Percentiles rank a stretch among this genome's conserved stretches.
phyloP scores from a whole-genome alignment of 2,329 filamentous ascomycete genomes.

The Aspergillus awamori region DNA sequence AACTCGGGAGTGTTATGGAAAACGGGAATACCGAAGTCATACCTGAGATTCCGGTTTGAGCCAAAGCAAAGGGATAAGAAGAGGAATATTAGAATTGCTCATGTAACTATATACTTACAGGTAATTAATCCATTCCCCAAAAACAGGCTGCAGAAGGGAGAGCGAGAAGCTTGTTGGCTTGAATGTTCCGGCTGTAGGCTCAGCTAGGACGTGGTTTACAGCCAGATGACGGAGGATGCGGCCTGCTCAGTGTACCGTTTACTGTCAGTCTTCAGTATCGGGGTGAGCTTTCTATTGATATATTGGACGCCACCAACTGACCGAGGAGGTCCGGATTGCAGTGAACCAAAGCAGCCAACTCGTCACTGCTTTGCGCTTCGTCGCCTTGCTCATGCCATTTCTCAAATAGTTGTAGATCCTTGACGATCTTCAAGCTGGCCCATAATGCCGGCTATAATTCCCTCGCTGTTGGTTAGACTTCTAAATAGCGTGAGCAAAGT shows the following conservation, averaged over 20 bases:
- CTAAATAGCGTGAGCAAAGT: neutral
- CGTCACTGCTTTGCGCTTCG: neutral
- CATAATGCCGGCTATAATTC: constrained; percentile 5
- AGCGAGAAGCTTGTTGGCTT: constrained; percentile 1
- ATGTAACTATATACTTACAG: neutral
- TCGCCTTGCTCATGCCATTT: constrained; percentile 7
- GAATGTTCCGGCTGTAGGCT: neutral
- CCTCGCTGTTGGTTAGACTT: neutral
- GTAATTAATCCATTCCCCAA: constrained; percentile 5
- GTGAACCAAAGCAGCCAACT: constrained; percentile 1
- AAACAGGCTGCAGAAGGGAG: constrained; percentile 3
- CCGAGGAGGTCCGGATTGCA: constrained; percentile 2
- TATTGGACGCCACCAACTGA: neutral
- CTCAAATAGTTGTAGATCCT: constrained; percentile 6
- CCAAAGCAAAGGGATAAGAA: too few species aligned
- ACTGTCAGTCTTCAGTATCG: neutral
- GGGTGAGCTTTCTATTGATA: too few species aligned
- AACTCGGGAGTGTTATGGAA: neutral
- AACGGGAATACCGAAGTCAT: too few species aligned
- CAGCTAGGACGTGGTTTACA: neutral
- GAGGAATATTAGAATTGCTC: too few species aligned
- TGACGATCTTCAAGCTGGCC: neutral
- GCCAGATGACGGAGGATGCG: constrained; percentile 10
- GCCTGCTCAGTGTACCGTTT: neutral
- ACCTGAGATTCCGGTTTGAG: too few species aligned